Percentiles rank a stretch among this genome's conserved stretches.
Evolutionary conservation across 2,329 filamentous ascomycete genomes (phyloP).

Genomic region (Botryotinia narcissicola): DNA sequence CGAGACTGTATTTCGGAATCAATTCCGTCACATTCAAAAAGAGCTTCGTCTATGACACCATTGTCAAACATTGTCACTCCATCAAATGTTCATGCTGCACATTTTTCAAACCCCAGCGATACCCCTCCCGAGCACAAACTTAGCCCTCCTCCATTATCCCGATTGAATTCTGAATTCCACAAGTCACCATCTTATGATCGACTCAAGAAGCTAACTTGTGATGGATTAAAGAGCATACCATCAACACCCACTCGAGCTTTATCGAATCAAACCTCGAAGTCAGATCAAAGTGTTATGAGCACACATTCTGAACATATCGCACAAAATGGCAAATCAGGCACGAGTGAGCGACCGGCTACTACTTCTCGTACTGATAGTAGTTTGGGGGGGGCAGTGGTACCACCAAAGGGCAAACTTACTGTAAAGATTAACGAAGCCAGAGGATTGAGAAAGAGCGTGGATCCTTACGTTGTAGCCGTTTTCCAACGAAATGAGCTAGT

Average conservation of each 20-base stretch:
- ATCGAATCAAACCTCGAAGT: slow-evolving; percentile 52
- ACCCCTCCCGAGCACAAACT: slow-evolving; percentile 47
- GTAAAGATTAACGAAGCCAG: slow-evolving; percentile 86
- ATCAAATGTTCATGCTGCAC: slow-evolving; percentile 61
- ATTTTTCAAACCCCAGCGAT: slow-evolving; percentile 67
- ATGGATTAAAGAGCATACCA: slow-evolving; percentile 83
- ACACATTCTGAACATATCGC: slow-evolving; percentile 36
- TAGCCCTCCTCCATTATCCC: slow-evolving; percentile 51
- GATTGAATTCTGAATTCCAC: slow-evolving; percentile 45
- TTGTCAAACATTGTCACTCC: slow-evolving; percentile 64
- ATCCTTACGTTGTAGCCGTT: slow-evolving; percentile 94
- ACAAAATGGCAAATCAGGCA: slow-evolving; percentile 43
- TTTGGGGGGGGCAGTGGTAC: slow-evolving; percentile 60
- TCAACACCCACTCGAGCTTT: slow-evolving; percentile 86
- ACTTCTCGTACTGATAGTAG: slow-evolving; percentile 35
- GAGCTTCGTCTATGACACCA: slow-evolving; percentile 52
- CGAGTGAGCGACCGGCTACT: slow-evolving; percentile 34
- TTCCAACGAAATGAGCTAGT: slow-evolving; percentile 98
- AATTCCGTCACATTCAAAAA: slow-evolving; percentile 44
- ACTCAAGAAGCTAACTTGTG: slow-evolving; percentile 86
- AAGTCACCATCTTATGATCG: slow-evolving; percentile 64
- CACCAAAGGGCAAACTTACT: slow-evolving; percentile 81
- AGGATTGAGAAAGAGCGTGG: slow-evolving; percentile 74
- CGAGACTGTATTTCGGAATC: slow-evolving; percentile 48
- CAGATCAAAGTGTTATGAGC: slow-evolving; percentile 44